Evolutionary conservation across 2,329 filamentous ascomycete genomes (phyloP), one percentile per base, ranked within the genome.

Genomic region (Colletotrichum noveboracense): DNA sequence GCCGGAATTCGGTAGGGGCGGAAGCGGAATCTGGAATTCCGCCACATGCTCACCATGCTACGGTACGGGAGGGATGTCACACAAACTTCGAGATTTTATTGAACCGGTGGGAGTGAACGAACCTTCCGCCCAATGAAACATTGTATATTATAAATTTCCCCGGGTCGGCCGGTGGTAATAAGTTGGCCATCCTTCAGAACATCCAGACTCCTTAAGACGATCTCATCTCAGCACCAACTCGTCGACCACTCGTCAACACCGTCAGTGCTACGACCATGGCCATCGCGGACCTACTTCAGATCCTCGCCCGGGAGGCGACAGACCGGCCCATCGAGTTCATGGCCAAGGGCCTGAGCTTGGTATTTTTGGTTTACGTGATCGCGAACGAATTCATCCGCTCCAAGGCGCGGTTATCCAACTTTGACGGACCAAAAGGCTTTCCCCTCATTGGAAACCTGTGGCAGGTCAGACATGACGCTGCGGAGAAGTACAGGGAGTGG

Each of bases 401-500:
- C 67, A 82, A 81, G 74, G 86, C 85, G 7, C 85, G 89, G 13
- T 84, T 91, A 16, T 81, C 83, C 5, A 84, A 85, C 5, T 83
- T 91, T 56, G 82, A 83, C 7, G 90, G 90, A 0, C 90, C 90
- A 0, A 77, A 80, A 0, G 89, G 90, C 0, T 78, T 90, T 13
- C 90, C 90, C 0, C 71, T 92, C 55, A 87, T 92, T 55, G 90
- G 90, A 6, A 91, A 91, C 66, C 80, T 92, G 16, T 86, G 84
- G 70, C 88, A 91, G 48, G 90, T 91, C 30, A 86, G 88, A 12
- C 82, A 85, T 58, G 89, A 91, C 76, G 89, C 70, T 43, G 77
- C 80, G 6, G 80, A 81, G 18, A 78, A 79, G 26, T 83, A 82
- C 65, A 77, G 78, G 34, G 78, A 78, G 64, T 84, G 82, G 82